Base-by-base conservation (phyloP, 2,329 filamentous ascomycete genomes). In the Calonectria multiphialidica region DNA sequence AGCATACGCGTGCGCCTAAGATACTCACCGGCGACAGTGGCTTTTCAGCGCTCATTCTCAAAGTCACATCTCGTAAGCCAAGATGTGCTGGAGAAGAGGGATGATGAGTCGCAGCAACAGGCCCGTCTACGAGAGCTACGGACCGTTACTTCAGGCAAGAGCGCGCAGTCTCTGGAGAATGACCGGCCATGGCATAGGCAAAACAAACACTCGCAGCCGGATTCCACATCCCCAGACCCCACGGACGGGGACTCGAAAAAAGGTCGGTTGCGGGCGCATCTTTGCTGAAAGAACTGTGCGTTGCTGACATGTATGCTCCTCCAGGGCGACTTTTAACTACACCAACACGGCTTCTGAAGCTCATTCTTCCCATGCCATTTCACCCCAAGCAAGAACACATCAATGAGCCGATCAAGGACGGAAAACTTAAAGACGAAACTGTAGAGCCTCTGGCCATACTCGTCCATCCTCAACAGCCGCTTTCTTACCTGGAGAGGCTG, bases 401-500 rank as follows among this genome's bases (percentile, higher is more conserved):
- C 69, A 85, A 87, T 33, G 83, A 85, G 64, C 82, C 86, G 15
- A 81, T 85, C 13, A 79, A 86, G 2, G 78, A 81, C 13, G 76
- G 76, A 0, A 81, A 82, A 21, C 65, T 79, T 7, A 78, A 79
- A 21, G 76, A 83, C 2, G 83, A 80, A 21, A 74, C 68, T 0
- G 91, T 96, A n/a, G 94, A 97, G 77, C 95, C 95, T 0, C 87
- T 98, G 15, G 95, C 95, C 1, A 89, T 98, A 0, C 90, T 98
- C 2, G 89, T 98, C 0, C 96, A 98, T 78, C 95, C 96, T 0
- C 94, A 97, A 74, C 96, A 98, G 80, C 96, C 96, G 0, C 88
- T 98, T 3, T 98, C 95, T 10, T 98, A 98, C 82, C 91, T 98
- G 49, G 95, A 98, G 82, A 91, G 95, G 10, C 86, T 98, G 3